phyloP scores from a whole-genome alignment of 2,329 filamentous ascomycete species.

The Alternaria novae-zelandiae region DNA sequence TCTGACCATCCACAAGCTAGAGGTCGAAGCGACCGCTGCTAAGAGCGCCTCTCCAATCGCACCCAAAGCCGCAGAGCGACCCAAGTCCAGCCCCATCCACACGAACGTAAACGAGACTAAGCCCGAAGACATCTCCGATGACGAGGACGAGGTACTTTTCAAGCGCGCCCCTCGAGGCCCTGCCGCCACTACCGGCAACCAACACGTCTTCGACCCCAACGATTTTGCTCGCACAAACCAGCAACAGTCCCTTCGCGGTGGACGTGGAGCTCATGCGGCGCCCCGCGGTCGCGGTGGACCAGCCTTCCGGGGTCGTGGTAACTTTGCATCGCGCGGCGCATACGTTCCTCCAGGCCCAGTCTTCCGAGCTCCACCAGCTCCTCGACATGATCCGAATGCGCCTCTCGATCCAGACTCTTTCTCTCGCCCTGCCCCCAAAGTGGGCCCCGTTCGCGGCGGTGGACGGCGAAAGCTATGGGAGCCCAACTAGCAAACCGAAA shows the following conservation, averaged over 20 bases:
- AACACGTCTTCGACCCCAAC: conserved; percentile 56
- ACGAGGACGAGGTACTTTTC: conserved; percentile 49
- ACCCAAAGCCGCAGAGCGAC: conserved; percentile 28
- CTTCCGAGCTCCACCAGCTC: conserved; percentile 32
- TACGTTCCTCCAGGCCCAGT: conserved; percentile 40
- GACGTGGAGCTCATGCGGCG: conserved; percentile 33
- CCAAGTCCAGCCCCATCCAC: conserved; percentile 35
- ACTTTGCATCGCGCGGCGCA: conserved; percentile 37
- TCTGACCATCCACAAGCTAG: conserved; percentile 46
- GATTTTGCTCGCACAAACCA: conserved; percentile 52
- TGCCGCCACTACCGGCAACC: conserved; percentile 32
- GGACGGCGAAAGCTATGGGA: conserved; percentile 49
- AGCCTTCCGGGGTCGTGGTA: conserved; percentile 36
- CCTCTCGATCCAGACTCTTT: conserved; percentile 52
- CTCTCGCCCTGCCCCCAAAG: conserved; percentile 41
- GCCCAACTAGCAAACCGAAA: conserved; percentile 38
- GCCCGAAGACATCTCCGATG: conserved; percentile 36
- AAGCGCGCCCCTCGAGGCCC: conserved; percentile 47
- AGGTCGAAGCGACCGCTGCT: conserved; percentile 33
- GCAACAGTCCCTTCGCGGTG: conserved; percentile 40
- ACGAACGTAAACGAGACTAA: conserved; percentile 22
- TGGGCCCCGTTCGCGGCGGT: conserved; percentile 40
- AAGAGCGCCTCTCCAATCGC: conserved; percentile 20
- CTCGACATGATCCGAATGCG: conserved; percentile 43
- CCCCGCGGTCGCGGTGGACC: conserved; percentile 33